A percentile compares a stretch with the other conserved stretches of the same genome.
Conservation (phyloP, 768 basidiomycete genomes). For the Pleurotus citrinopileatus region DNA sequence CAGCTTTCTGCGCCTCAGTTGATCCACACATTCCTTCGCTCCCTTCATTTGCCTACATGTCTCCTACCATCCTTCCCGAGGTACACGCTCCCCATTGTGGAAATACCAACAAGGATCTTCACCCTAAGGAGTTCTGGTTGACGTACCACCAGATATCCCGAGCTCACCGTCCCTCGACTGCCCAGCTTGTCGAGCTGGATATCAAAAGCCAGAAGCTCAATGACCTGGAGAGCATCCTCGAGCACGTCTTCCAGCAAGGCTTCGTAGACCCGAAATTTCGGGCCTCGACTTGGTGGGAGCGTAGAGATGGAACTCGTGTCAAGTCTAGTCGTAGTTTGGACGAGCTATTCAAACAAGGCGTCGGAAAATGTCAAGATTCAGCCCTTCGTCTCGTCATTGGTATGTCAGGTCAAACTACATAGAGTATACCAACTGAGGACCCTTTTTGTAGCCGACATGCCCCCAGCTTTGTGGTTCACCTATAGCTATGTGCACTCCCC, state of each 20-base stretch:
- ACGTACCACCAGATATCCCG: slow-evolving; percentile 47
- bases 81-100: neutral
- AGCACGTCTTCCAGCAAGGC: slow-evolving; percentile 30
- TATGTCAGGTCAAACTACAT: slow-evolving; percentile 18
- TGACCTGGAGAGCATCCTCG: slow-evolving; percentile 48
- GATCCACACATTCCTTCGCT: neutral
- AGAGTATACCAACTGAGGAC: neutral
- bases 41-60: neutral
- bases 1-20: neutral
- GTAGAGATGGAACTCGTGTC: slow-evolving; percentile 32
- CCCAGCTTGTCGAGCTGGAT: slow-evolving; percentile 48
- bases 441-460: slow-evolving; percentile 35
- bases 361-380: slow-evolving; percentile 37
- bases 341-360: slow-evolving; percentile 31
- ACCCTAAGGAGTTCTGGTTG: slow-evolving; percentile 41
- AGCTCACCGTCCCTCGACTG: slow-evolving; percentile 35
- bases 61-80: neutral
- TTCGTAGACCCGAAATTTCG: slow-evolving; percentile 42
- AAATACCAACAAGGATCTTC: neutral
- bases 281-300: slow-evolving; percentile 44
- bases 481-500: slow-evolving; percentile 36
- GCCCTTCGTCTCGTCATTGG: slow-evolving; percentile 45
- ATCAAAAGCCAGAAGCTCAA: slow-evolving; percentile 34
- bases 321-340: slow-evolving; percentile 32
- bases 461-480: slow-evolving; percentile 40